Evolutionary conservation across 129 eudicot genomes (phyloP).

Genomic region (Centaurea solstitialis): DNA sequence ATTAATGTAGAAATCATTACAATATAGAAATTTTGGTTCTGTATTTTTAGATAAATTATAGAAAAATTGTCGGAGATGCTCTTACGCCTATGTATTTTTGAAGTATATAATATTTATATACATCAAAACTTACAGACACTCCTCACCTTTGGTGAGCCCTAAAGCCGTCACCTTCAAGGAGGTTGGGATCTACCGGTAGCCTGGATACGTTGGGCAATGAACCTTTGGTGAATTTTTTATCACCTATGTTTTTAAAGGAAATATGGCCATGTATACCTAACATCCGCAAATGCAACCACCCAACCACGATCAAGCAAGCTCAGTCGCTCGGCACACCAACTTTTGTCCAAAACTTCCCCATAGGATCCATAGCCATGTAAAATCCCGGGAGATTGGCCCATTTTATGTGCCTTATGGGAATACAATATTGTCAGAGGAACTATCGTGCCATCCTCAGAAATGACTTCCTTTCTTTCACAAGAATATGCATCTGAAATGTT

Average conservation of each 20-base stretch:
- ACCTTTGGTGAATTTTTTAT: background rate
- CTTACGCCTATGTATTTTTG: background rate
- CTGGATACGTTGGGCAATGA: background rate
- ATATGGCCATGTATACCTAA: conserved; percentile 46
- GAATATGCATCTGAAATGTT: conserved; percentile 50
- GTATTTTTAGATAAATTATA: background rate
- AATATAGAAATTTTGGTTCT: background rate
- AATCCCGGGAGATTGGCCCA: conserved; percentile 74
- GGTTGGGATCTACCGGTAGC: background rate
- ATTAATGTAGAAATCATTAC: background rate
- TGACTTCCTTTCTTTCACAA: conserved; percentile 68
- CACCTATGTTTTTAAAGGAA: background rate
- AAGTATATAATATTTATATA: background rate
- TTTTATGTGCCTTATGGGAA: conserved; percentile 54
- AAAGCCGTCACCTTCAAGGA: background rate
- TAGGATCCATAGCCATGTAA: conserved; percentile 89
- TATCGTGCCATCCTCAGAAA: conserved; percentile 62
- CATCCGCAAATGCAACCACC: conserved; percentile 95
- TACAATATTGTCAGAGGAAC: conserved; percentile 78
- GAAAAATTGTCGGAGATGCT: background rate
- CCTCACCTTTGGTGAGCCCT: background rate
- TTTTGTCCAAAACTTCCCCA: conserved; percentile 75
- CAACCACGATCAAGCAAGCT: conserved; percentile 95
- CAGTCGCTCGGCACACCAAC: conserved; percentile 75
- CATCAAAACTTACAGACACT: background rate